Evolutionary conservation across 208 protist species (phyloP).

Genomic region (Leishmania turanica): DNA sequence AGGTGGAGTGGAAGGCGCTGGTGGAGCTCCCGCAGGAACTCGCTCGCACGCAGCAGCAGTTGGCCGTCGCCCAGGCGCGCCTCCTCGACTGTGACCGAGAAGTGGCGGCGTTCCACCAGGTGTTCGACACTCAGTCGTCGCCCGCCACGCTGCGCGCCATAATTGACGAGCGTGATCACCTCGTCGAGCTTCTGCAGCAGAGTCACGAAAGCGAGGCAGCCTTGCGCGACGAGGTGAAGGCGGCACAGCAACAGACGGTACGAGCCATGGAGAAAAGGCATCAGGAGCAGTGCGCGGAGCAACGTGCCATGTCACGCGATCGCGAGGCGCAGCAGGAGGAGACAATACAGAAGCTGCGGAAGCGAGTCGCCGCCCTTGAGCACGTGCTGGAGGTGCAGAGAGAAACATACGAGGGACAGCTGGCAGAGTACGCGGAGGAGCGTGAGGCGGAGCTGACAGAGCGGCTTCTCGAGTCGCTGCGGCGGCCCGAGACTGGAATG

Average conservation of each 20-base stretch:
- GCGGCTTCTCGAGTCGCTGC: slow-evolving; percentile 28
- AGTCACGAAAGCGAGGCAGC: slow-evolving; percentile 38
- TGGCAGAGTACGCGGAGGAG: slow-evolving; percentile 19
- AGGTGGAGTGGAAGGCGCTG: slow-evolving; percentile 44
- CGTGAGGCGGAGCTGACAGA: slow-evolving; percentile 22
- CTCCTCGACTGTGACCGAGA: slow-evolving; percentile 33
- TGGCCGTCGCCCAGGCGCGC: slow-evolving; percentile 37
- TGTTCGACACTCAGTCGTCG: slow-evolving; percentile 31
- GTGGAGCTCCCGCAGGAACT: slow-evolving; percentile 50
- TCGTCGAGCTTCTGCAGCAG: slow-evolving; percentile 57
- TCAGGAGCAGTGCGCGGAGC: slow-evolving; percentile 13
- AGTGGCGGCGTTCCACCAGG: slow-evolving; percentile 38
- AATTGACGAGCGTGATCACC: slow-evolving; percentile 51
- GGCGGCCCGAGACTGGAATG: background rate
- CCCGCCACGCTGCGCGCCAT: slow-evolving; percentile 38
- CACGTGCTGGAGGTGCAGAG: slow-evolving; percentile 21
- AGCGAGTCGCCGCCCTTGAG: slow-evolving; percentile 14
- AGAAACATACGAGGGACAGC: slow-evolving; percentile 27
- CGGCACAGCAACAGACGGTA: slow-evolving; percentile 20
- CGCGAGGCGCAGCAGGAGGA: slow-evolving; percentile 31
- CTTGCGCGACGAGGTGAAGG: slow-evolving; percentile 40
- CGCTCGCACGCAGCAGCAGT: slow-evolving; percentile 36
- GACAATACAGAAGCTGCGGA: slow-evolving; percentile 12
- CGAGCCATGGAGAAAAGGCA: slow-evolving; percentile 22
- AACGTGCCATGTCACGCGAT: slow-evolving; percentile 35